phyloP scores from a whole-genome alignment of 169 alveolate species.

The Cryptosporidium ryanae region DNA sequence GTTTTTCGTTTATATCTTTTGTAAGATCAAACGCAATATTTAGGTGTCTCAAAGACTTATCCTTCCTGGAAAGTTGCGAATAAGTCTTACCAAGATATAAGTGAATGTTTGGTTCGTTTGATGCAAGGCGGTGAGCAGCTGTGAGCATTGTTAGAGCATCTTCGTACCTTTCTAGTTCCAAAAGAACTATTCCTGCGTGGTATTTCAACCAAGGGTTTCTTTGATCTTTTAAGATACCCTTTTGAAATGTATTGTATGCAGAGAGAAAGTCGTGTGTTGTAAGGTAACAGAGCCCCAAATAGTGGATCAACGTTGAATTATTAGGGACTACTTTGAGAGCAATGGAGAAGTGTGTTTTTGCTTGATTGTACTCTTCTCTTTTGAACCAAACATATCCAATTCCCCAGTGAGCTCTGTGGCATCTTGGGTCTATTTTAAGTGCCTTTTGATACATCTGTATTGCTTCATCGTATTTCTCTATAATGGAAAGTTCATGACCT shows the following conservation, averaged over 20 bases:
- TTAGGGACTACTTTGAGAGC: constrained; percentile 83
- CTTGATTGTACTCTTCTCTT: constrained; percentile 85
- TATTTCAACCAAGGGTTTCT: constrained; percentile 85
- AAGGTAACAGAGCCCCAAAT: constrained; percentile 85
- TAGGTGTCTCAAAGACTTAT: constrained; percentile 84
- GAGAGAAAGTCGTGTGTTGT: constrained; percentile 80
- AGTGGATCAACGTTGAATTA: constrained; percentile 84
- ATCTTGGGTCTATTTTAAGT: constrained; percentile 84
- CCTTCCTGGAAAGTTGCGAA: constrained; percentile 81
- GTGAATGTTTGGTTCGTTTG: constrained; percentile 87
- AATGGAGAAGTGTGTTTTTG: constrained; percentile 80
- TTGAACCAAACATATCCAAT: constrained; percentile 87
- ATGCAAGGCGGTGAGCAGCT: constrained; percentile 82
- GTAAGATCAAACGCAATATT: constrained; percentile 86
- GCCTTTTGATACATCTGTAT: constrained; percentile 84
- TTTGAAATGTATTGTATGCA: constrained; percentile 82
- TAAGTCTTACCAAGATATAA: constrained; percentile 86
- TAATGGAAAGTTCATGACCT: constrained; percentile 88
- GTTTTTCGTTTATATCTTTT: constrained; percentile 63
- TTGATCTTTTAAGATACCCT: constrained; percentile 82
- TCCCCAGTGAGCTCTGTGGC: constrained; percentile 90
- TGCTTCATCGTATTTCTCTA: constrained; percentile 87
- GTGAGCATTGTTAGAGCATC: constrained; percentile 84
- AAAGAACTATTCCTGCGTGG: constrained; percentile 82
- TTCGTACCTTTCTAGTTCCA: constrained; percentile 81